These are phyloP conservation scores for Lagenaria siceraria DNA, from an alignment of 306 rosid species.

Conservation along the genomic window DNA sequence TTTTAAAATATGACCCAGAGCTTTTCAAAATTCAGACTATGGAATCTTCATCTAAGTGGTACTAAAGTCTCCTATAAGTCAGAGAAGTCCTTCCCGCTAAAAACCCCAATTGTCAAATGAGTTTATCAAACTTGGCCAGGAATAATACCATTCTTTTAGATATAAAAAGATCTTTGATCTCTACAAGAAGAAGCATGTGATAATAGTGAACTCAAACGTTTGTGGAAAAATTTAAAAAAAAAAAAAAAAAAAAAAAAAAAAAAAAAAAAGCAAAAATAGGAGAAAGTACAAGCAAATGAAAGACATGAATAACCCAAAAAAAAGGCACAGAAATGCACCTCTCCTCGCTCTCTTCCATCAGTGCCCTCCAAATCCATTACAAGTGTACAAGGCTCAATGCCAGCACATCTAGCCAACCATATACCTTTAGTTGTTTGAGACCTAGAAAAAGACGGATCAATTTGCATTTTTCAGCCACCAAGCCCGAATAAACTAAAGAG, in stretches of 20 bases:
- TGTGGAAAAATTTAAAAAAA: neutral
- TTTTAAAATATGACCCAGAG: neutral
- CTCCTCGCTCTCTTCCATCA: slow-evolving; percentile 99
- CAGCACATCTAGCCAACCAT: slow-evolving; percentile 85
- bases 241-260: neutral
- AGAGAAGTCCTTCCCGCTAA: neutral
- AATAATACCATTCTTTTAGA: neutral
- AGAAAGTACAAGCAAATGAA: neutral
- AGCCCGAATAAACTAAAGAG: slow-evolving; percentile 10
- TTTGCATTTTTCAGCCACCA: neutral
- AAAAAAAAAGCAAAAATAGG: neutral
- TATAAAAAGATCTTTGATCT: neutral
- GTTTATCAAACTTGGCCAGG: neutral
- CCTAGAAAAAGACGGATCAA: slow-evolving; percentile 27
- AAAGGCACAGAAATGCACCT: slow-evolving; percentile 37
- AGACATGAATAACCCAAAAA: neutral
- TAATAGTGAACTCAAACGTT: neutral
- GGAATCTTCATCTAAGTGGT: neutral
- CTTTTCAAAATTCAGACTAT: neutral
- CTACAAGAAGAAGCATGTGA: neutral
- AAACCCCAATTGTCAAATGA: neutral
- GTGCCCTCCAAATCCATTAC: slow-evolving; percentile 99
- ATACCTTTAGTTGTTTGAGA: slow-evolving; percentile 99
- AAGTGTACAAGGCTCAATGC: slow-evolving; percentile 87
- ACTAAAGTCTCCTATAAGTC: neutral